Base-by-base conservation (phyloP, 1,284 basidiomycete species). In the Leccinum subspadiceum region DNA sequence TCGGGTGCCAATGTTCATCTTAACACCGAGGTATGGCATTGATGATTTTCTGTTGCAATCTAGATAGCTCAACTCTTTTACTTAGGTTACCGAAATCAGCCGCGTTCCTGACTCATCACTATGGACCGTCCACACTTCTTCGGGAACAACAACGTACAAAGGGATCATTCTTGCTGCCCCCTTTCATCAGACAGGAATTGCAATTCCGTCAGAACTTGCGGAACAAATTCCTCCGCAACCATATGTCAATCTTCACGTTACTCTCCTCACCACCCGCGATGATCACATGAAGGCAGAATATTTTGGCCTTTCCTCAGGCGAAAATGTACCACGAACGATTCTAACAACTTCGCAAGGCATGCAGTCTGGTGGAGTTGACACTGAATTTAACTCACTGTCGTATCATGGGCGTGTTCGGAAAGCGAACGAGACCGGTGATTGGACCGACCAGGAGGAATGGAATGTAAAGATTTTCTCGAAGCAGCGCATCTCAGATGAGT, bases 381-480 rank as follows among this genome's bases (percentile, higher is more conserved):
- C 94, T 1, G 86, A 90, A 59, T 97, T 98, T 77, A 94, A 94
- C 69, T 93, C 91, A 1, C 75, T 98, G 54, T 87, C 87, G n/a
- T 98, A 97, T 75, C 89, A 93, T 60, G 87, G 89, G 2, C 77
- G 76, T 41, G 76, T 90, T 33, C 65, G 46, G 62, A 71, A 57
- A 70, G 67, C 22, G 67, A 62, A 61, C 55, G 63, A 65, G 62
- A 61, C 64, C 9, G 64, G 66, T 58, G 58, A 61, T 54, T 66
- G 60, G 61, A 56, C 54, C 33, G 62, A 68, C 53, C 54, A 73
- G 75, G 68, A 67, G 1, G 88, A 90, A 72, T 90, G 85, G 81
- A 79, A 83, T 15, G 92, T 94, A 58, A 95, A 95, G 78, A 90
- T 99, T 58, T 97, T 98, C 72, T 96, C 93, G 0, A 79, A 84